Conservation (phyloP, 169 alveolate genomes). For the Cryptosporidium andersoni region DNA sequence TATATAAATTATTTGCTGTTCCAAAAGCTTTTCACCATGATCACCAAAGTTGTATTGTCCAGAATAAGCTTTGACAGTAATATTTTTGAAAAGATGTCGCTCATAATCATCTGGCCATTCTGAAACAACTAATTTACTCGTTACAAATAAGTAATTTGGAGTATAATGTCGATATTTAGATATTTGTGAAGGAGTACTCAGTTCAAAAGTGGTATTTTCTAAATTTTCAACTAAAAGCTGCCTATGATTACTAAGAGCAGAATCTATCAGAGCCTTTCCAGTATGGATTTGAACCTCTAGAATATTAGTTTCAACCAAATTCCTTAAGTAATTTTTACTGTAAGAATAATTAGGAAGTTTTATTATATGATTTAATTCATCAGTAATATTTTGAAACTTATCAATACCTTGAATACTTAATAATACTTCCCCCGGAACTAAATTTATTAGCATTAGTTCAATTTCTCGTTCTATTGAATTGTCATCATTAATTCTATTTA, state of each 20-base stretch:
- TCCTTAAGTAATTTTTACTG: background rate
- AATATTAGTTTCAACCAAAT: background rate
- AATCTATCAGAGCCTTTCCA: no score
- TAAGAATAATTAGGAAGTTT: slow-evolving; percentile 9
- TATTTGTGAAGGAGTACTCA: no score
- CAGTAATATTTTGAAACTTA: background rate
- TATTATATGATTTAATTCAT: slow-evolving; percentile 30
- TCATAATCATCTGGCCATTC: slow-evolving; percentile 69
- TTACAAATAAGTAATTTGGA: slow-evolving; percentile 28
- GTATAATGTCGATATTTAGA: background rate
- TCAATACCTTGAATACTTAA: slow-evolving; percentile 20
- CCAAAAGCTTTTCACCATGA: background rate
- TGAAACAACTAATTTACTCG: slow-evolving; percentile 23
- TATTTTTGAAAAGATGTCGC: slow-evolving; percentile 1
- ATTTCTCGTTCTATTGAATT: background rate
- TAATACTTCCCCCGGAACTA: slow-evolving; percentile 44
- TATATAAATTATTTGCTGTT: background rate
- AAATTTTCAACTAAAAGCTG: no score
- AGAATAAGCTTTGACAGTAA: slow-evolving; percentile 4
- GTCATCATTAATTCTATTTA: background rate
- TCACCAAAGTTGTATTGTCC: slow-evolving; percentile 14
- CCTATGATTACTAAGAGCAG: no score
- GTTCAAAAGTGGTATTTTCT: no score
- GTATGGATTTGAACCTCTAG: background rate
- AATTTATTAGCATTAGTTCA: slow-evolving; percentile 26